Evolutionary conservation across 108 stramenopile genomes (phyloP), one percentile per base, ranked within the genome.

Genomic region (Skeletonema marinoi): DNA sequence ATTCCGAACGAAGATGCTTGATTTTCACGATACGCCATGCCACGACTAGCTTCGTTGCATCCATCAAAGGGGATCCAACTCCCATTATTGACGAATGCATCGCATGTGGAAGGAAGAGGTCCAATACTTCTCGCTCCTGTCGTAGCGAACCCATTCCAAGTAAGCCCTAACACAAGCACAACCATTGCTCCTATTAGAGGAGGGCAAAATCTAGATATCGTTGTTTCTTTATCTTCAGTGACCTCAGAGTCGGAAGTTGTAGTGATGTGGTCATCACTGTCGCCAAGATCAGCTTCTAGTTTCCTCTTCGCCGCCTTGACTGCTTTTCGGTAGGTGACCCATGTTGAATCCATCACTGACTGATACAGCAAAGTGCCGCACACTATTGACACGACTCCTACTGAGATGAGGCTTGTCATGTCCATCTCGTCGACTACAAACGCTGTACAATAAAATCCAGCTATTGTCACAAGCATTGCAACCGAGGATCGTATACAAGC

Each of bases 31-130:
- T 90, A 90, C 11, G 83, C 91, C 60, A 75, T 78, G n/a, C 87
- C 92, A 60, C 87, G 74, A 6, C 73, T 76, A n/a, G 78, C 85
- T 68, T 93, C 92, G 59, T 91, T 88, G 82, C 95, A 96, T n/a
- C 77, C 84, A 78, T 93, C 89, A 10, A 92, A 44, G 11, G 88
- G 75, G 31, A 96, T 70, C 95, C 95, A 96, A 19, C 42, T 12
- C 13, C 95, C 95, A 19, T 84, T 46, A 66, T 92, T 90, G 31
- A 84, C 95, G 67, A 80, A 86, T 4, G 65, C 71, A 39, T 79
- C 69, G 51, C 95, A 96, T 6, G 76, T 69, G 1, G 73, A 38
- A 48, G 92, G 88, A 9, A 96, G 85, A n/a, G 71, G 76, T 29
- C 74, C 58, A 48, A 93, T 87, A 66, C 80, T 87, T 19, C 65